Evolutionary conservation across 768 basidiomycete genomes (phyloP).

Genomic region (Calvatia gigantea): DNA sequence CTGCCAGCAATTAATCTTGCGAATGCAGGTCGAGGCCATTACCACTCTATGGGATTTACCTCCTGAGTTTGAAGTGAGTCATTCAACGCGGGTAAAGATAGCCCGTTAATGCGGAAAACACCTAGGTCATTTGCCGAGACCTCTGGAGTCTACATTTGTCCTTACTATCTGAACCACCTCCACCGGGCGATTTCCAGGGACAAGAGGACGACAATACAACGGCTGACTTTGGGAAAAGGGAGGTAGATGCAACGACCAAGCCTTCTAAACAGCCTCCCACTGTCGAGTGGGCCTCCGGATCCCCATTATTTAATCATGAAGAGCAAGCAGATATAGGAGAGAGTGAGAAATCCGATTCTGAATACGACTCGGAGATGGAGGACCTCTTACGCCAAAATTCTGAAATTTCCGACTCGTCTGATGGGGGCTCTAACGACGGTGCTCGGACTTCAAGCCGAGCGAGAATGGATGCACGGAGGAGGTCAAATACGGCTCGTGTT

Average conservation of each 20-base stretch:
- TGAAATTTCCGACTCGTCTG: conserved; percentile 15
- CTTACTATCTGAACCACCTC: conserved; percentile 54
- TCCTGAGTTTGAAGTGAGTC: conserved; percentile 68
- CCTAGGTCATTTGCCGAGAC: conserved; percentile 72
- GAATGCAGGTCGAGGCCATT: conserved; percentile 70
- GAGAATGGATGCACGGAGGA: conserved; percentile 21
- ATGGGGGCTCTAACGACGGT: conserved; percentile 14
- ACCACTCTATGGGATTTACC: conserved; percentile 67
- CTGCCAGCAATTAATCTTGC: conserved; percentile 76
- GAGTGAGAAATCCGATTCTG: conserved; percentile 4
- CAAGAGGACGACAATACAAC: conserved; percentile 16
- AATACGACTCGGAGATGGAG: conserved; percentile 16
- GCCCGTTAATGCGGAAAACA: not conserved
- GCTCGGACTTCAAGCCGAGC: conserved; percentile 22
- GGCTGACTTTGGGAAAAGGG: not conserved
- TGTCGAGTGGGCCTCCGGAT: not conserved
- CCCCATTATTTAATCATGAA: not conserved
- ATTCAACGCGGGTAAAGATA: not conserved
- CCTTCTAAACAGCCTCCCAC: not conserved
- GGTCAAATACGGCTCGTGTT: conserved; percentile 18
- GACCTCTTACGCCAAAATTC: conserved; percentile 16
- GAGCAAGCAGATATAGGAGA: conserved; percentile 13
- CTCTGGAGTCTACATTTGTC: conserved; percentile 77
- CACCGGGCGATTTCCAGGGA: conserved; percentile 49
- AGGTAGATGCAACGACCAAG: not conserved